Evolutionary conservation across 148 eudicot genomes (phyloP).

Genomic region (Pouteria glomerata): DNA sequence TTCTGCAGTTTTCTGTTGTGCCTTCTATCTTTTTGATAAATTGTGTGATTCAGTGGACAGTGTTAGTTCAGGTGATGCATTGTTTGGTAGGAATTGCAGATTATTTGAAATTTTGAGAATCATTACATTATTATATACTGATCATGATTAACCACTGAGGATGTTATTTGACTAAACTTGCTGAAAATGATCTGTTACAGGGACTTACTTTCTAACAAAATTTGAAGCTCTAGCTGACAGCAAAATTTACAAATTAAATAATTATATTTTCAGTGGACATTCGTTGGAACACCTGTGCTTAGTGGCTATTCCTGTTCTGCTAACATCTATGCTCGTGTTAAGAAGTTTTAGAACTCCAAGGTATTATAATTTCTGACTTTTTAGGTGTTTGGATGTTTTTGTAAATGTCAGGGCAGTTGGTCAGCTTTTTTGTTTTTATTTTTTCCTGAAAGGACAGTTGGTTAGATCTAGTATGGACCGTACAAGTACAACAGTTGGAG

Average conservation of each 20-base stretch:
- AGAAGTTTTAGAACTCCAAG: constrained; percentile 4
- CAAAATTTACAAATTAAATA: not conserved
- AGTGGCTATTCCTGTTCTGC: not conserved
- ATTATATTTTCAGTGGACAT: constrained; percentile 1
- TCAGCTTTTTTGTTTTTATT: too few relatives aligned
- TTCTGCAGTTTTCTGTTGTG: not conserved
- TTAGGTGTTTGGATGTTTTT: not conserved
- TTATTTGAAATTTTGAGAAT: too few relatives aligned
- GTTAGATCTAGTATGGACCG: too few relatives aligned
- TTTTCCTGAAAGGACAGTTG: too few relatives aligned
- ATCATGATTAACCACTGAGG: not conserved
- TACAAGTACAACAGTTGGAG: too few relatives aligned
- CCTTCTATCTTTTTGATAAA: not conserved
- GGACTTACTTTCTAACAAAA: constrained; percentile 3
- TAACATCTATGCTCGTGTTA: not conserved
- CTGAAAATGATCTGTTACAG: not conserved
- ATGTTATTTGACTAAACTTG: not conserved
- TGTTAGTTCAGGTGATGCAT: not conserved
- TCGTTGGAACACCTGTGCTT: not conserved
- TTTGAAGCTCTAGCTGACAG: not conserved
- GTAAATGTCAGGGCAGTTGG: too few relatives aligned
- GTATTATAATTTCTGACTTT: not conserved
- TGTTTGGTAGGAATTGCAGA: too few relatives aligned
- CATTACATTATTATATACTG: not conserved
- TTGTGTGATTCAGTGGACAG: not conserved